A percentile compares a stretch with the other conserved stretches of the same genome.
These are phyloP conservation scores for Hortiboletus campestris DNA, from an alignment of 768 basidiomycete species.

Conservation along the genomic window DNA sequence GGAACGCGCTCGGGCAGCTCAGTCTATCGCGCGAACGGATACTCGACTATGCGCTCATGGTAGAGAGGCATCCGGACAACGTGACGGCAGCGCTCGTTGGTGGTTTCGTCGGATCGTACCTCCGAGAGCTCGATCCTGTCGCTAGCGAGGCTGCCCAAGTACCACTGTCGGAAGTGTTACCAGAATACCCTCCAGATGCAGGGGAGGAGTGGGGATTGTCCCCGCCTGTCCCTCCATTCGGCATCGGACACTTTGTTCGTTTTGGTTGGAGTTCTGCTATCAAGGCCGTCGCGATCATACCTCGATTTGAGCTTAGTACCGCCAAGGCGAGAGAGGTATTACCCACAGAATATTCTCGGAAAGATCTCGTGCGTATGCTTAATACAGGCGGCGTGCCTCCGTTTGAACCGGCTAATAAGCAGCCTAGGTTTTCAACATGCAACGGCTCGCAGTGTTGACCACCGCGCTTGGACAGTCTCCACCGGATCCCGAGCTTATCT, in stretches of 20 bases:
- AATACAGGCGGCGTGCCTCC: background rate
- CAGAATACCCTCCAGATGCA: conserved; percentile 92
- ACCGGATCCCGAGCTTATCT: conserved; percentile 94
- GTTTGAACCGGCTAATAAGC: background rate
- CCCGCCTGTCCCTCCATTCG: conserved; percentile 83
- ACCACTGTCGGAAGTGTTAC: conserved; percentile 92
- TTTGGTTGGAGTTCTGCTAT: conserved; percentile 85
- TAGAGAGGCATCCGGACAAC: conserved; percentile 98
- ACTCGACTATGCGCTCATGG: conserved; percentile 97
- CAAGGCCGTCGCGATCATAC: conserved; percentile 92
- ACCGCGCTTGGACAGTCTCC: conserved; percentile 89
- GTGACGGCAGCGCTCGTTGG: conserved; percentile 96
- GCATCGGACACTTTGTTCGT: conserved; percentile 92
- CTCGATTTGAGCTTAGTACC: conserved; percentile 93
- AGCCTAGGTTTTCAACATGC: conserved; percentile 90
- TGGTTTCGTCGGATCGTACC: conserved; percentile 95
- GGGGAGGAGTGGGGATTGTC: conserved; percentile 87
- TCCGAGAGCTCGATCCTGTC: conserved; percentile 80
- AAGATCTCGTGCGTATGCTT: conserved; percentile 67
- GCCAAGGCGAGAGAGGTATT: conserved; percentile 90
- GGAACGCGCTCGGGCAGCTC: conserved; percentile 76
- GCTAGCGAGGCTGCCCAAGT: conserved; percentile 85
- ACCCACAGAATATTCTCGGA: conserved; percentile 80
- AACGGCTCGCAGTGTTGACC: conserved; percentile 92
- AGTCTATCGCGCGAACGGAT: conserved; percentile 66